Conservation (phyloP, 108 stramenopile species). For the Discostella stelligeroides region DNA sequence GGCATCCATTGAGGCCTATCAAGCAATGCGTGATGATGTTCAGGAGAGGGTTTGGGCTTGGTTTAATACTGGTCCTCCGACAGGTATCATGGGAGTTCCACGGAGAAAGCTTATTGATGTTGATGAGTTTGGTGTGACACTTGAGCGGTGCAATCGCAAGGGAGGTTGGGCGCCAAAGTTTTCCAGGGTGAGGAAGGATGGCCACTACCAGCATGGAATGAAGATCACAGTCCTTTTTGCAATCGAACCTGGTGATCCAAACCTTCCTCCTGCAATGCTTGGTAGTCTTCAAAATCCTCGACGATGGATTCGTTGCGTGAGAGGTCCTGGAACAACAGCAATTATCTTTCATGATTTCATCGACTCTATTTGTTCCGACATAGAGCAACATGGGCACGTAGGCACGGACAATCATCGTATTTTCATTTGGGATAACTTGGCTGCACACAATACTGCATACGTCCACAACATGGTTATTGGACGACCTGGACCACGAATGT, state of each 20-base stretch:
- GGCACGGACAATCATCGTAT: slow-evolving; percentile 12
- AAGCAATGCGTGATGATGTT: slow-evolving; percentile 3
- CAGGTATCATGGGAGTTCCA: slow-evolving; percentile 7
- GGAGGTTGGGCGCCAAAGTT: slow-evolving; percentile 1
- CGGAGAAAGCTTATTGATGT: slow-evolving; percentile 22
- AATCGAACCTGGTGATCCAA: too few species aligned
- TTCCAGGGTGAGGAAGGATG: slow-evolving; percentile 12
- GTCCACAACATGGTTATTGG: slow-evolving; percentile 5
- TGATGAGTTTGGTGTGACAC: slow-evolving; percentile 24
- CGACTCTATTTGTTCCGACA: slow-evolving; percentile 6
- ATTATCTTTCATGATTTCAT: slow-evolving; percentile 13
- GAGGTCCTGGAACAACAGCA: slow-evolving; percentile 9
- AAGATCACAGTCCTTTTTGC: too few species aligned
- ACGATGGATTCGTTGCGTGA: slow-evolving; percentile 6
- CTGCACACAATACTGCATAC: slow-evolving; percentile 6
- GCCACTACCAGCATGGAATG: slow-evolving; percentile 15
- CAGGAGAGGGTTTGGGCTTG: neutral
- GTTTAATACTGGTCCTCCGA: slow-evolving; percentile 1
- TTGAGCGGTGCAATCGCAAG: slow-evolving; percentile 20
- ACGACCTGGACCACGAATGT: neutral
- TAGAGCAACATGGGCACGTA: slow-evolving; percentile 2
- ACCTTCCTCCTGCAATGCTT: neutral
- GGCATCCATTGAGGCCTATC: slow-evolving; percentile 28
- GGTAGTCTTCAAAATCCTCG: slow-evolving; percentile 13
- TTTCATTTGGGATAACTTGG: slow-evolving; percentile 19